A percentile compares a stretch with the other conserved stretches of the same genome.
phyloP scores from a whole-genome alignment of 2,329 filamentous ascomycete species.

The Microascus cirrosus region DNA sequence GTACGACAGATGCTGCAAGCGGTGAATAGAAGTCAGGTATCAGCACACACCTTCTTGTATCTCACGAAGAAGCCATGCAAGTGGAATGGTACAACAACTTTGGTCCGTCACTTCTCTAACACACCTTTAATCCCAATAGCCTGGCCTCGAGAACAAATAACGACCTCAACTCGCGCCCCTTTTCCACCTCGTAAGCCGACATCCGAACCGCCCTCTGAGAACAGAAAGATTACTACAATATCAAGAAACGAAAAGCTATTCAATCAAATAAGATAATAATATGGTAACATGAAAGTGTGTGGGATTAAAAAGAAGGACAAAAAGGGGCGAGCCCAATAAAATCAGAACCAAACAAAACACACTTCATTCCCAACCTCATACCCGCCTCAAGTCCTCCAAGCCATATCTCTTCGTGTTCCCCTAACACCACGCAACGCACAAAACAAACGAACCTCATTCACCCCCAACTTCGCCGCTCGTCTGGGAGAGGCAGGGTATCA shows the following conservation, averaged over 20 bases:
- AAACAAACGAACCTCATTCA: neutral
- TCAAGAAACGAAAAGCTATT: neutral
- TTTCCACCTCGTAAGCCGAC: neutral
- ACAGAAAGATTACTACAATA: neutral
- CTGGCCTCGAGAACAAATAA: neutral
- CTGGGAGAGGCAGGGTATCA: neutral
- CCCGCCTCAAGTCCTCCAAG: neutral
- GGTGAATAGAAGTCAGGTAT: neutral
- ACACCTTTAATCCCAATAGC: no score
- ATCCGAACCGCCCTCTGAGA: neutral
- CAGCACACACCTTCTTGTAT: no score
- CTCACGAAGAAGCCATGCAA: neutral
- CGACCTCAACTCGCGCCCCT: neutral
- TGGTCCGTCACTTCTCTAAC: no score
- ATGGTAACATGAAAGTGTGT: neutral
- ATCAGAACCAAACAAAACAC: neutral
- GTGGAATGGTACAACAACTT: no score
- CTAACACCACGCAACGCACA: neutral
- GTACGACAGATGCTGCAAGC: conserved; percentile 6
- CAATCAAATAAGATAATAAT: neutral
- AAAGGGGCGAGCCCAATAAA: neutral
- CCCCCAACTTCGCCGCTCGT: neutral
- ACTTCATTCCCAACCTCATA: neutral
- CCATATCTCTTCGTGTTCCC: neutral
- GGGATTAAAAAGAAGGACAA: conserved; percentile 3